These are phyloP conservation scores for Kwoniella newhampshirensis DNA, from an alignment of 768 basidiomycete genomes.

Conservation along the genomic window DNA sequence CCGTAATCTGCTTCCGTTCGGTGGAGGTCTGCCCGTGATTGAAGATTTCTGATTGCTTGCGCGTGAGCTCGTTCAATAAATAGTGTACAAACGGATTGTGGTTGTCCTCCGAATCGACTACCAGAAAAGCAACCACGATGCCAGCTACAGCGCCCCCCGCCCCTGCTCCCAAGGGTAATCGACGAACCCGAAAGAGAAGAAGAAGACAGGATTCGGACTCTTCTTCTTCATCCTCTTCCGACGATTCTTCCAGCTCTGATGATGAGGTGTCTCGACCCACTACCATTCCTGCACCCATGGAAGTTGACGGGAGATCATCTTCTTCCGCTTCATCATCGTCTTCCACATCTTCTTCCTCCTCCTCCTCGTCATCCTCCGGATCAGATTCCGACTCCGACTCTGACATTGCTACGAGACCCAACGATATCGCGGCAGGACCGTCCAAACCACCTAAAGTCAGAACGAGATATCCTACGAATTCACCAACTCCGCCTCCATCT, in stretches of 20 bases:
- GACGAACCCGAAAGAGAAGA: constrained; percentile 20
- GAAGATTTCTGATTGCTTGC: too few species aligned
- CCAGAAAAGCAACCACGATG: constrained; percentile 3
- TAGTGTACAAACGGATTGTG: too few species aligned
- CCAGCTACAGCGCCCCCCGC: constrained; percentile 12
- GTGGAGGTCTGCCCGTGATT: too few species aligned
- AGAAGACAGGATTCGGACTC: constrained; percentile 31
- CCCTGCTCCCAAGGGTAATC: constrained; percentile 15
- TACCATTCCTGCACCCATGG: constrained; percentile 1
- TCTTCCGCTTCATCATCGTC: constrained; percentile 14
- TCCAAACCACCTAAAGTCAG: constrained; percentile 13
- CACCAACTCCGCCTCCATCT: constrained; percentile 38
- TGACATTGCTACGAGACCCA: constrained; percentile 15
- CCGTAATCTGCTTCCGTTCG: too few species aligned
- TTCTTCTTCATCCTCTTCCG: constrained; percentile 24
- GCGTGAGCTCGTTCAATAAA: too few species aligned
- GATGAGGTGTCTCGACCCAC: constrained; percentile 8
- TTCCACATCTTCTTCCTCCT: constrained; percentile 21
- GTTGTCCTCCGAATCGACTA: too few species aligned
- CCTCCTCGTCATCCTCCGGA: constrained; percentile 24
- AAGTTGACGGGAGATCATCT: constrained; percentile 23
- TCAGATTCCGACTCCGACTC: constrained; percentile 40
- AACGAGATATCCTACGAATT: constrained; percentile 25
- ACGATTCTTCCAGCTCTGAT: constrained; percentile 15
- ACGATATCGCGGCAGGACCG: constrained; percentile 13